Conservation (phyloP, 108 stramenopile species). For the Pseudonitzschia multistriata region DNA sequence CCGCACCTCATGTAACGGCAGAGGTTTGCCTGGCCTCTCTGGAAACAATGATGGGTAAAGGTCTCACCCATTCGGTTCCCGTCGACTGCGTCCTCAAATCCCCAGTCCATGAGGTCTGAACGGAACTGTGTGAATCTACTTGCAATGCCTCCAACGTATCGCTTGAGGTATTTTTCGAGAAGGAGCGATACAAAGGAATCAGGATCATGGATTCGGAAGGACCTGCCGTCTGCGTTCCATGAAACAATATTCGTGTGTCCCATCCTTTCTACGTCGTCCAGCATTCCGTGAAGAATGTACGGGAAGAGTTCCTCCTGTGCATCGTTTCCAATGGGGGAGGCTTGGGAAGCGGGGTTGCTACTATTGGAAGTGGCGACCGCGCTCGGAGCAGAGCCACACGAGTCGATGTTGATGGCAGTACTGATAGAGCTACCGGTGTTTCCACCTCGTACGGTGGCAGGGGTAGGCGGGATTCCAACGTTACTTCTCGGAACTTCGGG, state of each 20-base stretch:
- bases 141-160: not conserved
- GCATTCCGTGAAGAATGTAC: constrained; percentile 44
- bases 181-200: constrained; percentile 42
- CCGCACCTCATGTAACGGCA: constrained; percentile 19
- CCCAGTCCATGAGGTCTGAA: constrained; percentile 13
- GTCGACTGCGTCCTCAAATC: constrained; percentile 9
- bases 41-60: constrained; percentile 14
- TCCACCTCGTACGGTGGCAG: not conserved
- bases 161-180: constrained; percentile 14
- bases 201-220: constrained; percentile 48
- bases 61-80: not conserved
- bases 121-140: constrained; percentile 9
- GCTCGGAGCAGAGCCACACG: not conserved
- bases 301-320: constrained; percentile 6
- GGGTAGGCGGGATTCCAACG: not conserved
- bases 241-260: constrained; percentile 46
- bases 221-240: constrained; percentile 59
- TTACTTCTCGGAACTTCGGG: not conserved
- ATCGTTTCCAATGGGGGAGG: not conserved
- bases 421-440: not conserved
- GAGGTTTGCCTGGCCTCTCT: not conserved
- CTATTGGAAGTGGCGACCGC: not conserved
- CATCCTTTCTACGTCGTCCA: constrained; percentile 40
- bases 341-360: not conserved
- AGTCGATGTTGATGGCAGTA: not conserved